Percentiles rank a stretch among this genome's conserved stretches.
Conservation (phyloP, 2,329 filamentous ascomycete species). For the Madurella mycetomatis region DNA sequence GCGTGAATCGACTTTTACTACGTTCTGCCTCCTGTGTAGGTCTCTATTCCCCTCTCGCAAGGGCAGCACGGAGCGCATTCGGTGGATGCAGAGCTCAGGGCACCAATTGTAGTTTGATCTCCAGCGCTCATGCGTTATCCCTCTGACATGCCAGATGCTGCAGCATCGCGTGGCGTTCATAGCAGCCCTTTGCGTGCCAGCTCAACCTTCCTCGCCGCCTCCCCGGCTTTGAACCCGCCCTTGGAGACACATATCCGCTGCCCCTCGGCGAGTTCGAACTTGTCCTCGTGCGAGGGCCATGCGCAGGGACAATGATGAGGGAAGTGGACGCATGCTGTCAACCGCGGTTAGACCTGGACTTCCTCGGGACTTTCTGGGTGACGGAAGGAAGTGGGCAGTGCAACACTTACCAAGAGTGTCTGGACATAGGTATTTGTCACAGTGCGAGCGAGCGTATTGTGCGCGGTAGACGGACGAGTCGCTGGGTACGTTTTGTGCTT, state of each 20-base stretch:
- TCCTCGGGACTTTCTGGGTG: not conserved
- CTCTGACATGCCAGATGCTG: not conserved
- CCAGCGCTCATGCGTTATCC: not conserved
- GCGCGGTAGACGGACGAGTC: constrained; percentile 70
- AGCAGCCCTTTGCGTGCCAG: constrained; percentile 74
- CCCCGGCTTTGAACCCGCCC: constrained; percentile 67
- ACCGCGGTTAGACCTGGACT: not conserved
- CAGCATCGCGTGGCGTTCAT: constrained; percentile 33
- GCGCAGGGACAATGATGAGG: constrained; percentile 96
- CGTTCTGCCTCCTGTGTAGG: no score
- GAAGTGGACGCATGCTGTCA: constrained; percentile 79
- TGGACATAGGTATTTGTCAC: constrained; percentile 90
- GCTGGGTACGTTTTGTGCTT: constrained; percentile 75
- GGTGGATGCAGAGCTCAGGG: no score
- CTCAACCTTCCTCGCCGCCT: constrained; percentile 71
- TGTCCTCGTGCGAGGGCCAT: constrained; percentile 71
- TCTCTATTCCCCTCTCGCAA: no score
- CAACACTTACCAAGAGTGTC: constrained; percentile 63
- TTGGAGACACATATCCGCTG: constrained; percentile 69
- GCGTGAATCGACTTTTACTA: no score
- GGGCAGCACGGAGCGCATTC: no score
- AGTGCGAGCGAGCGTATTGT: constrained; percentile 59
- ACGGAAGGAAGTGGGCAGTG: not conserved
- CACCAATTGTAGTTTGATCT: not conserved
- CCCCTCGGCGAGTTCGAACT: constrained; percentile 69